Base-by-base conservation (phyloP, 306 rosid genomes). In the Crotalaria pallida region DNA sequence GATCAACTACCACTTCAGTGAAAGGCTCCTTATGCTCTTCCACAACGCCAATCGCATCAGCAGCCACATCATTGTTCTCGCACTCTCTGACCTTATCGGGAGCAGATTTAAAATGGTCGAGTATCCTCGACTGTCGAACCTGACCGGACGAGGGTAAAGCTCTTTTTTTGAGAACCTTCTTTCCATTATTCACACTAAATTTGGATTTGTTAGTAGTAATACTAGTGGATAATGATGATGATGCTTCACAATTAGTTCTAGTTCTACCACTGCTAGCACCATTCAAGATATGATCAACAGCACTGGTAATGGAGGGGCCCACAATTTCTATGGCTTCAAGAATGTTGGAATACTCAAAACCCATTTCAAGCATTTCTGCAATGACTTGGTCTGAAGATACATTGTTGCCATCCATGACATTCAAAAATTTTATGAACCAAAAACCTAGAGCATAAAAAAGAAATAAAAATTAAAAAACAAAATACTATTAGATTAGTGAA, bases 331-430 rank as follows among this genome's bases (percentile, higher is more conserved):
- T 76, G 50, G 88, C 92, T 66, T 85, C 82, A 0, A 75, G 5
- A 23, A 72, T 71, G 18, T 15, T 10, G 69, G 79, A 72, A 75
- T 78, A 58, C 67, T 75, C 81, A 34, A 89, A 89, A 22, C 92
- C 96, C 96, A 87, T 89, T 70, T 81, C 92, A 63, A 85, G 65
- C 85, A 89, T 66, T 69, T 83, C 83, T 10, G 80, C 85, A 63
- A 81, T 48, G 2, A 80, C 86, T 83, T 83, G 74, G 21, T 79
- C 81, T 6, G 80, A 67, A 18, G 84, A 75, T 33, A 50, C 15
- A 10, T 55, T 70, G 64, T 73, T 70, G 44, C 50, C 57, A 50
- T 68, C 78, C 89, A 88, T 88, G 40, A 71, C 67, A 67, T 47
- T 18, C 10, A 26, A 60, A 51, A 36, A 61, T 18, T 16, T 52